Conservation (phyloP, 208 protist genomes). For the Wallacemonas sp. region DNA sequence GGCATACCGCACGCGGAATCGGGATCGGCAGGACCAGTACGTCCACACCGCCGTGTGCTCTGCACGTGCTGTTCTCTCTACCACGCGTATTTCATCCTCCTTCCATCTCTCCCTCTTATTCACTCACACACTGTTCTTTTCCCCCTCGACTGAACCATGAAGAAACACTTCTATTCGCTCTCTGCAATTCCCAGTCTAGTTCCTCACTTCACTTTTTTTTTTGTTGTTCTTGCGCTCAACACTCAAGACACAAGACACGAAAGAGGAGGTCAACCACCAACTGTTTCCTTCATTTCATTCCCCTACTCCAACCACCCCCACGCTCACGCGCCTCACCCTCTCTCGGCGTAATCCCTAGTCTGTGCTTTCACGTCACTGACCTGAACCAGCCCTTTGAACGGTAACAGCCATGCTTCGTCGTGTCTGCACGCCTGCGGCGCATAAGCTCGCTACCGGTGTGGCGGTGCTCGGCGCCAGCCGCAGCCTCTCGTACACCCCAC, state of each 20-base stretch:
- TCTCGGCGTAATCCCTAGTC: too few relatives aligned
- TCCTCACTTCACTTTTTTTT: not conserved
- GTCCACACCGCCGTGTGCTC: too few relatives aligned
- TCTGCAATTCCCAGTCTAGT: not conserved
- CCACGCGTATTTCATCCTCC: too few relatives aligned
- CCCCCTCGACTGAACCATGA: too few relatives aligned
- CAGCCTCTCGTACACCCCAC: conserved; percentile 43
- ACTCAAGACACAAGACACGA: not conserved
- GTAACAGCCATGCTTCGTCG: conserved; percentile 46
- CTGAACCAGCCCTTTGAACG: too few relatives aligned
- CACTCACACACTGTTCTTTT: not conserved
- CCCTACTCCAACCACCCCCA: not conserved
- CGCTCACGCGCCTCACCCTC: not conserved
- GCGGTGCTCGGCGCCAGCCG: conserved; percentile 17
- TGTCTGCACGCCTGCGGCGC: conserved; percentile 8
- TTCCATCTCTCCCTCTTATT: too few relatives aligned
- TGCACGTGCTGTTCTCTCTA: too few relatives aligned
- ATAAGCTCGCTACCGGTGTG: not conserved
- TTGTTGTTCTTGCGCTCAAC: conserved; percentile 5
- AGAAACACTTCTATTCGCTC: not conserved
- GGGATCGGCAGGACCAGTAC: too few relatives aligned
- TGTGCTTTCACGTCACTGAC: too few relatives aligned
- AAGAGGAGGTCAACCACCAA: conserved; percentile 8
- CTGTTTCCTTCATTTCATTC: not conserved
- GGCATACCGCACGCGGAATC: too few relatives aligned